phyloP scores from a whole-genome alignment of 257 asterid genomes.

The Scutellaria barbata region DNA sequence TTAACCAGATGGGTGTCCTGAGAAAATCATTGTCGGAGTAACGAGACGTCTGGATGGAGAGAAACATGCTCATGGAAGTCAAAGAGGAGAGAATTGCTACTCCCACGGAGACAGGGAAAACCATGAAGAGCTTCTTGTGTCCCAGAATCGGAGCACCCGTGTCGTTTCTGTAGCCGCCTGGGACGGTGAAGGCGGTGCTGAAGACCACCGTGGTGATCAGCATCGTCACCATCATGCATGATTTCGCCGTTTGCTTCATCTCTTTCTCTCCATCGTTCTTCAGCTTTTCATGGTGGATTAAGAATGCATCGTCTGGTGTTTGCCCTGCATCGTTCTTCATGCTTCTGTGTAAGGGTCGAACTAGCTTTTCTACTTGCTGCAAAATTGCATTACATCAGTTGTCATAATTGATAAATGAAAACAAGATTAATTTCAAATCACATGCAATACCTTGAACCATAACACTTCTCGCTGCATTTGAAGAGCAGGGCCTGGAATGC shows the following conservation, averaged over 20 bases:
- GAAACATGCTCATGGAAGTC: constrained; percentile 43
- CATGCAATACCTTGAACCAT: constrained; percentile 48
- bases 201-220: constrained; percentile 46
- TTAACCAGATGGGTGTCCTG: constrained; percentile 36
- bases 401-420: too few relatives aligned
- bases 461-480: constrained; percentile 49
- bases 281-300: constrained; percentile 17
- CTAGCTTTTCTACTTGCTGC: constrained; percentile 45
- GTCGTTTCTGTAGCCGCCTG: constrained; percentile 41
- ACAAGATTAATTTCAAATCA: too few relatives aligned
- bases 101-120: constrained; percentile 43
- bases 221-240: constrained; percentile 46
- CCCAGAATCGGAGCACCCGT: constrained; percentile 37
- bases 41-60: constrained; percentile 45
- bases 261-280: constrained; percentile 46
- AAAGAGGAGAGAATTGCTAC: constrained; percentile 40
- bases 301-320: constrained; percentile 35
- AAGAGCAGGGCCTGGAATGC: constrained; percentile 44
- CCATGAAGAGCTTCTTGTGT: background rate
- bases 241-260: constrained; percentile 44
- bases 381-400: too few relatives aligned
- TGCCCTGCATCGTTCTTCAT: constrained; percentile 19
- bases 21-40: constrained; percentile 39
- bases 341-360: constrained; percentile 19
- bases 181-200: constrained; percentile 47